Evolutionary conservation across 108 stramenopile species (phyloP), one percentile per base, ranked within the genome.

Genomic region (Seminavis robusta): DNA sequence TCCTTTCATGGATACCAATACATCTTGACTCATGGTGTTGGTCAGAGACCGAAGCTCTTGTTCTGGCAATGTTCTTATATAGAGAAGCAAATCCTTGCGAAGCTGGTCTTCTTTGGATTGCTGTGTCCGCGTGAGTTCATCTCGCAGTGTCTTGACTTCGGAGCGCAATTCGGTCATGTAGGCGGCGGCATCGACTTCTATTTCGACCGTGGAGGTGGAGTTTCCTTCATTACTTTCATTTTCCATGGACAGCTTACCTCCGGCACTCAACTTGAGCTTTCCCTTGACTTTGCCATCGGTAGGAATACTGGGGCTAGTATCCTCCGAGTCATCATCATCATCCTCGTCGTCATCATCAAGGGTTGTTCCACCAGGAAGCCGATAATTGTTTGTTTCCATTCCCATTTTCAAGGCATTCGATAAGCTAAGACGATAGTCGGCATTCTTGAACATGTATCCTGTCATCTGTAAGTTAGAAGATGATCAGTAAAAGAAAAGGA

Each of bases 361-460:
- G 4, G 34, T 20, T 10, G 46, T 13, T 33, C 26, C 67, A 0
- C 77, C 74, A 3, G 63, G 38, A 15, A 69, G 45, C 47, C 67
- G 51, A 28, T 30, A 57, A 41, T 37, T 44, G 36, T 29, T 24
- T 26, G 10, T 4, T 45, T 42, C 28, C 24, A 50, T 36, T 31
- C 7, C 64, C 43, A 67, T 61, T 4, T 78, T 83, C 63, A 94
- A 56, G 25, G 74, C 76, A 56, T 86, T 67, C 13, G 82, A 69
- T 32, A 97, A 41, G 42, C 78, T 80, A 1, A 95, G 44, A 4
- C 94, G 66, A 54, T 97, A 95, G 53, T 97, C 94, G 17, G 96
- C 96, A 74, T 97, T 97, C 72, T 94, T 92, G 58, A 95, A 95
- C 95, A 97, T 95, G 58, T 97, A 97, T 28, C 96, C 96, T 15